A percentile compares a stretch with the other conserved stretches of the same genome.
Conservation (phyloP, 768 basidiomycete genomes). For the Butyriboletus loyo region DNA sequence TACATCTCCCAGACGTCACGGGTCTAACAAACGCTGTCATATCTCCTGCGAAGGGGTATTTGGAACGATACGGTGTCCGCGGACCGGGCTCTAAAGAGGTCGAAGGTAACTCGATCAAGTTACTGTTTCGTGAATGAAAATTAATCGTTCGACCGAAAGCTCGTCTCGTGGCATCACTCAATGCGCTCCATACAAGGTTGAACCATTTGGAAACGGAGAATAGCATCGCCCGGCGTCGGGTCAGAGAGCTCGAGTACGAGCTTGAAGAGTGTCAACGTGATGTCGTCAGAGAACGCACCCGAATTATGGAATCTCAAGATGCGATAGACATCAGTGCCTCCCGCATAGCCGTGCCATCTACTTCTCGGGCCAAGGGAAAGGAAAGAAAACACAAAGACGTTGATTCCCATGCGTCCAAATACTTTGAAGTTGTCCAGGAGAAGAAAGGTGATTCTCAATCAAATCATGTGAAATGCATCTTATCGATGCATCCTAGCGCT, state of each 20-base stretch:
- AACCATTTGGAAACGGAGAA: slow-evolving; percentile 80
- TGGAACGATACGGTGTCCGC: slow-evolving; percentile 50
- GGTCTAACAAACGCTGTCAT: slow-evolving; percentile 77
- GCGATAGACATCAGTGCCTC: slow-evolving; percentile 14
- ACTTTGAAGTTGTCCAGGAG: slow-evolving; percentile 79
- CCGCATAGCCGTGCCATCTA: slow-evolving; percentile 18
- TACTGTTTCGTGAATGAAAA: background rate
- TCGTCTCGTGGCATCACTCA: slow-evolving; percentile 60
- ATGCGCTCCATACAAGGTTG: slow-evolving; percentile 63
- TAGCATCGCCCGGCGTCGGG: slow-evolving; percentile 71
- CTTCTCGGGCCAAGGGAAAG: slow-evolving; percentile 27
- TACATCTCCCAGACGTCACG: slow-evolving; percentile 80
- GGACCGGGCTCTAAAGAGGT: slow-evolving; percentile 52
- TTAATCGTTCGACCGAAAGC: slow-evolving; percentile 35
- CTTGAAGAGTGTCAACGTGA: slow-evolving; percentile 83
- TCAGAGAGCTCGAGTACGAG: slow-evolving; percentile 85
- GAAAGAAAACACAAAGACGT: slow-evolving; percentile 35
- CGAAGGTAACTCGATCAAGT: slow-evolving; percentile 48
- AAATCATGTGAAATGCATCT: background rate
- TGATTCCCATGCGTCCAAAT: slow-evolving; percentile 44
- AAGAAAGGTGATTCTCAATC: slow-evolving; percentile 69
- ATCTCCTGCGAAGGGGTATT: slow-evolving; percentile 59
- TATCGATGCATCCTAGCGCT: slow-evolving; percentile 52
- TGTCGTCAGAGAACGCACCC: slow-evolving; percentile 64
- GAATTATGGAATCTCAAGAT: slow-evolving; percentile 57